These are phyloP conservation scores for Dillenia turbinata DNA, from an alignment of 164 flowering plant genomes.

Conservation along the genomic window DNA sequence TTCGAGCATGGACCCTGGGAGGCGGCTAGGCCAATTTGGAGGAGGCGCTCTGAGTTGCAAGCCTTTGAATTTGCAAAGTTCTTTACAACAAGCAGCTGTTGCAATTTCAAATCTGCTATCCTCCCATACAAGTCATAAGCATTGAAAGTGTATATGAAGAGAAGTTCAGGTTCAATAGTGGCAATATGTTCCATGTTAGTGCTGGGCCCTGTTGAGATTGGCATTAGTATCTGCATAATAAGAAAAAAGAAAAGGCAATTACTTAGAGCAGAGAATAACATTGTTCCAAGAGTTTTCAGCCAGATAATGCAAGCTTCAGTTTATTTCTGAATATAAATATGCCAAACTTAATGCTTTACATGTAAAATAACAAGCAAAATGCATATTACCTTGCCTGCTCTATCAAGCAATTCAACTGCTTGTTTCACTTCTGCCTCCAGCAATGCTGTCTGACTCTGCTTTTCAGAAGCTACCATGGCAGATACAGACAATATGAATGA, in stretches of 20 bases:
- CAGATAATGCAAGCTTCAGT: not conserved
- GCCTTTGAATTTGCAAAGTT: constrained; percentile 23
- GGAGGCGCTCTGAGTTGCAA: constrained; percentile 25
- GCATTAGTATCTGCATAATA: constrained; percentile 48
- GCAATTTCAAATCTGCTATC: constrained; percentile 36
- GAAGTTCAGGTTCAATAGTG: constrained; percentile 40
- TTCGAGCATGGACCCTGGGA: constrained; percentile 33
- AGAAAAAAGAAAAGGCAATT: not conserved
- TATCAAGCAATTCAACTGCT: constrained; percentile 65
- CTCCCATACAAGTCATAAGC: constrained; percentile 63
- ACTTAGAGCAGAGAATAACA: too few relatives aligned
- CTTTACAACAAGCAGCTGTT: constrained; percentile 47
- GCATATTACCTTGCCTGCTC: constrained; percentile 70
- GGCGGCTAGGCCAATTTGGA: constrained; percentile 25
- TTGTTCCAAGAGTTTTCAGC: not conserved
- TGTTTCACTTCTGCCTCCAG: constrained; percentile 48
- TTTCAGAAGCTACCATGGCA: constrained; percentile 64
- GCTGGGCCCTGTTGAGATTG: constrained; percentile 24
- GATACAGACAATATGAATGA: constrained; percentile 61
- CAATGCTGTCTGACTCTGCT: constrained; percentile 36
- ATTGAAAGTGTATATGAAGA: constrained; percentile 58
- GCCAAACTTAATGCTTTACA: not conserved
- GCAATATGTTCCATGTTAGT: constrained; percentile 19
- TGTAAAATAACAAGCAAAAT: not conserved
- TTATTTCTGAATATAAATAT: too few relatives aligned